Evolutionary conservation across 1,139 yeast species (phyloP).

Genomic region (Zygosaccharomyces pseudobailii): DNA sequence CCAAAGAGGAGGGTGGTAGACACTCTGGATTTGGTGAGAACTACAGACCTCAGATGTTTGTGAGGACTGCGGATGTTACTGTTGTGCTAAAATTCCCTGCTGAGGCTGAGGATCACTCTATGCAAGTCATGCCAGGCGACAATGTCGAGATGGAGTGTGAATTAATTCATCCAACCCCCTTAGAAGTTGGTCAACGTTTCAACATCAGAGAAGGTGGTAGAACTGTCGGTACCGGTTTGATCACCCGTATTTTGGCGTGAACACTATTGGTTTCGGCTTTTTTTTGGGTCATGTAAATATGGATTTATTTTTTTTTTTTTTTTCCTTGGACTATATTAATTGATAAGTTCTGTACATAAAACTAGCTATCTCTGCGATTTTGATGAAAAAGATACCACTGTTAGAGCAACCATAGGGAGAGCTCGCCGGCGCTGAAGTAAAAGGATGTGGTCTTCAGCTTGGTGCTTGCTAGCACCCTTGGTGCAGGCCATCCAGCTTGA

Average conservation of each 20-base stretch:
- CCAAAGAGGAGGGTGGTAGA: constrained; percentile 99
- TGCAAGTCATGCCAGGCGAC: constrained; percentile 97
- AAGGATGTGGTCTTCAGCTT: not conserved
- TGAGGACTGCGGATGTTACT: constrained; percentile 95
- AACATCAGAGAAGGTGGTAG: constrained; percentile 99
- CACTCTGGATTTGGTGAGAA: constrained; percentile 95
- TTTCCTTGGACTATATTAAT: not conserved
- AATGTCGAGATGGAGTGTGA: constrained; percentile 94
- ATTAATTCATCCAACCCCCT: constrained; percentile 85
- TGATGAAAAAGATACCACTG: not conserved
- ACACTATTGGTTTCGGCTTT: not conserved
- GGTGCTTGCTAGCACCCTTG: not conserved
- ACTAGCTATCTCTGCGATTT: not conserved
- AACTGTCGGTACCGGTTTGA: constrained; percentile 98
- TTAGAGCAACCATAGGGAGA: not conserved
- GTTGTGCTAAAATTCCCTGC: constrained; percentile 89
- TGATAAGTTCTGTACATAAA: constrained; percentile 1
- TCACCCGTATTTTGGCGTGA: constrained; percentile 81
- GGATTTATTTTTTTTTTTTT: not conserved
- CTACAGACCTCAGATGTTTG: constrained; percentile 97
- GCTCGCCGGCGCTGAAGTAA: too few relatives aligned
- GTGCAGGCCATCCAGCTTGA: not conserved
- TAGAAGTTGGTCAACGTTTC: constrained; percentile 96
- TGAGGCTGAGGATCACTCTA: constrained; percentile 78
- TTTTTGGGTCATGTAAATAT: constrained; percentile 3